A percentile compares a stretch with the other conserved stretches of the same genome.
Conservation (phyloP, 2,329 filamentous ascomycete species). For the Microdochium nivale region DNA sequence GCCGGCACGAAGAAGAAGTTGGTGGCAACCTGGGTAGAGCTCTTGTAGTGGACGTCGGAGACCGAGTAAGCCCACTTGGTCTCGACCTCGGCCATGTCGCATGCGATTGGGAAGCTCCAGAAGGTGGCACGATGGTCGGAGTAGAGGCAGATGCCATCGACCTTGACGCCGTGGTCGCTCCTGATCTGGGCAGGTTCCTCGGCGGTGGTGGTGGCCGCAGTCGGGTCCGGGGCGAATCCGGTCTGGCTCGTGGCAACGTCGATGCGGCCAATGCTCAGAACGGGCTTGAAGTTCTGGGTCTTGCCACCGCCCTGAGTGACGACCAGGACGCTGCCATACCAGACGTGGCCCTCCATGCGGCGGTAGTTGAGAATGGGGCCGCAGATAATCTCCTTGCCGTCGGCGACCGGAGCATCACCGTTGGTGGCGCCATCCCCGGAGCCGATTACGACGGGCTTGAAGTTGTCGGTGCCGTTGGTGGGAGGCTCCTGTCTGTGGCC, state of each 20-base stretch:
- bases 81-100: slow-evolving; percentile 65
- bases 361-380: slow-evolving; percentile 74
- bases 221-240: slow-evolving; percentile 16
- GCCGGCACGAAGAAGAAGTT: slow-evolving; percentile 83
- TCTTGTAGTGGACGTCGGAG: slow-evolving; percentile 53
- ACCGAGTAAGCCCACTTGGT: slow-evolving; percentile 73
- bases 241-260: slow-evolving; percentile 13
- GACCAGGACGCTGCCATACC: slow-evolving; percentile 80
- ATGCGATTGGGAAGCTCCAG: slow-evolving; percentile 79
- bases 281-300: slow-evolving; percentile 48
- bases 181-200: slow-evolving; percentile 33
- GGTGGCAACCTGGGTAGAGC: slow-evolving; percentile 43
- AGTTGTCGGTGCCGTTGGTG: slow-evolving; percentile 34
- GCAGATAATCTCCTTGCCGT: slow-evolving; percentile 54
- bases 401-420: slow-evolving; percentile 11
- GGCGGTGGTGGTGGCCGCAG: slow-evolving; percentile 18
- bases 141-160: slow-evolving; percentile 54
- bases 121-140: slow-evolving; percentile 68
- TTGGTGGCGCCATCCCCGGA: slow-evolving; percentile 24
- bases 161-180: slow-evolving; percentile 21
- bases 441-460: slow-evolving; percentile 41
- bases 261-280: slow-evolving; percentile 42
- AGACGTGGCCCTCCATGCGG: slow-evolving; percentile 58
- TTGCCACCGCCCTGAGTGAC: slow-evolving; percentile 66
- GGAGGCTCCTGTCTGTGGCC: slow-evolving; percentile 27